Evolutionary conservation across 305 asterid genomes (phyloP), one percentile per base, ranked within the genome.

Genomic region (Fraxinus platypoda): DNA sequence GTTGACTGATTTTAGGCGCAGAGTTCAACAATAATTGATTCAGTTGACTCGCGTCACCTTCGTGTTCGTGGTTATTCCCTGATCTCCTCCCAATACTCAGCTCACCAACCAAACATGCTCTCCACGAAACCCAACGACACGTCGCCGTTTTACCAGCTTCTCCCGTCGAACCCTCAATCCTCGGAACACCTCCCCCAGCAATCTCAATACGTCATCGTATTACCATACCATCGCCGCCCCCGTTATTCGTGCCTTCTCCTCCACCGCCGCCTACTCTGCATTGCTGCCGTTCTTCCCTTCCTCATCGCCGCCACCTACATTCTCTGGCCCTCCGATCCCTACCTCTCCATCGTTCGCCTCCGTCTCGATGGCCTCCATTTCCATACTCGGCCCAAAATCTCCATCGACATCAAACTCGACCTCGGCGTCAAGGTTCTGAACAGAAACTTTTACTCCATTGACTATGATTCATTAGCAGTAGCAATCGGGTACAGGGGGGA

Each of bases 271-370:
- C 17, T 84, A 57, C 41, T 85, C 87, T 89, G 89, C 87, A 46
- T 84, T 85, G 74, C 86, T 49, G 17, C 82, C 33, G 21, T 75
- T 57, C 68, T 91, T 83, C 81, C 92, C 76, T 57, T 90, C 90
- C 83, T 92, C 87, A 78, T 73, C 75, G 85, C 92, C 70, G 89
- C 92, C 54, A 59, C 77, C 62, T 93, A 86, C 83, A 74, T 95
- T 54, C 82, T 95, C 74, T 95, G 90, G 91, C 98, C 98, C 3
- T 93, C 96, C 72, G 95, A 95, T 75, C 98, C 98, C 1, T 70
- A 88, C 3, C 85, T 95, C 79, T 87, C 94, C 80, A 43, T 95
- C 35, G 88, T 85, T 5, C 93, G 92, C 59, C 85, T 93, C 80
- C 89, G 75, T 38, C 92, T 95, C 81, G 85, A 85, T 31, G 87